A percentile compares a stretch with the other conserved stretches of the same genome.
Evolutionary conservation across 2,329 filamentous ascomycete genomes (phyloP).

Genomic region (Penicillium sp.): DNA sequence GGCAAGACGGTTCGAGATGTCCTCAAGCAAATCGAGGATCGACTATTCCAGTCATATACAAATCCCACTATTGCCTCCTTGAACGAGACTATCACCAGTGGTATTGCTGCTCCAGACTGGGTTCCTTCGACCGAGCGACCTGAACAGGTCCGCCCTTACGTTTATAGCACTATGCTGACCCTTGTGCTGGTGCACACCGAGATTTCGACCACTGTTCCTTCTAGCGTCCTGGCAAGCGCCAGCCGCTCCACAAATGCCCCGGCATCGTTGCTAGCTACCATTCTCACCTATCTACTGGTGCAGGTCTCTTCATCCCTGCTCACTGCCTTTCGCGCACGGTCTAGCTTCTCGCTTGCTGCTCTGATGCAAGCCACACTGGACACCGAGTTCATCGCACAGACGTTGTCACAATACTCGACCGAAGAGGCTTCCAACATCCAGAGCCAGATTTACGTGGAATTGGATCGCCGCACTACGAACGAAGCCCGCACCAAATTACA

Average conservation of each 20-base stretch:
- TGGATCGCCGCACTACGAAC: conserved; percentile 86
- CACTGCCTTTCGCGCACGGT: conserved; percentile 67
- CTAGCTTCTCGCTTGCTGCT: conserved; percentile 69
- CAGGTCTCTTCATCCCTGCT: conserved; percentile 77
- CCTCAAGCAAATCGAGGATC: conserved; percentile 81
- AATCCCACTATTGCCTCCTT: conserved; percentile 69
- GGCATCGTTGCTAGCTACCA: conserved; percentile 67
- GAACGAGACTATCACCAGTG: conserved; percentile 66
- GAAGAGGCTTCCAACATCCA: conserved; percentile 77
- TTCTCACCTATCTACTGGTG: conserved; percentile 84
- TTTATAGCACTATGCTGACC: conserved; percentile 79
- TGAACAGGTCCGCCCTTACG: conserved; percentile 75
- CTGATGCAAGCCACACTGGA: conserved; percentile 97
- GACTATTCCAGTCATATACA: conserved; percentile 90
- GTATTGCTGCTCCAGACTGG: conserved; percentile 71
- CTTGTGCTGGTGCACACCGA: conserved; percentile 92
- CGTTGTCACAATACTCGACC: conserved; percentile 82
- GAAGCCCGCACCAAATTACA: conserved; percentile 76
- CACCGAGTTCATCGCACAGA: conserved; percentile 95
- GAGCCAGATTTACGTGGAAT: conserved; percentile 84
- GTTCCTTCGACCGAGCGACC: conserved; percentile 60
- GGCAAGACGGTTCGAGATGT: conserved; percentile 88
- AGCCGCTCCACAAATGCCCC: conserved; percentile 67
- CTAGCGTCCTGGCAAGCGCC: conserved; percentile 68
- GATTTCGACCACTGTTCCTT: conserved; percentile 70